Evolutionary conservation across 495 filamentous ascomycete genomes (phyloP).

Genomic region (Hypoxylon perforatum): DNA sequence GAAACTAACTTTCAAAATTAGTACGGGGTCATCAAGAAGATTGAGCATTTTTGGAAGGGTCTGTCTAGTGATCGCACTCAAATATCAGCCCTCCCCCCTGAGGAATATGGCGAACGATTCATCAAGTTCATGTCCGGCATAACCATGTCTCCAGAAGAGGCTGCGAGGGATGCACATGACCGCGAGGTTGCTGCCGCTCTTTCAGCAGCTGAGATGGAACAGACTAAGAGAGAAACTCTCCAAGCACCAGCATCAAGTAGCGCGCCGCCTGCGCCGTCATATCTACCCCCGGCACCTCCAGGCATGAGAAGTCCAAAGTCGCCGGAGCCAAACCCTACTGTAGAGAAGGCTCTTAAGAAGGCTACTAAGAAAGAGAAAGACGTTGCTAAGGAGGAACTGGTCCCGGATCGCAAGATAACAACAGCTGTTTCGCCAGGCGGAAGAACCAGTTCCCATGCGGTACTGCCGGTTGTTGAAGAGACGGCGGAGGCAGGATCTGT

Average conservation of each 20-base stretch:
- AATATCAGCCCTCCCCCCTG: conserved; percentile 93
- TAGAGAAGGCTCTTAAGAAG: conserved; percentile 50
- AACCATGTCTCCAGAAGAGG: conserved; percentile 89
- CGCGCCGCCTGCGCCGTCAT: conserved; percentile 55
- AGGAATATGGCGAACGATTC: conserved; percentile 93
- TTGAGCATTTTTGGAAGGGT: conserved; percentile 95
- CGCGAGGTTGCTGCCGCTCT: conserved; percentile 56
- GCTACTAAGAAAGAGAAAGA: conserved; percentile 47
- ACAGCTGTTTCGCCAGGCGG: conserved; percentile 58
- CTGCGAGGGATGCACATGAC: conserved; percentile 69
- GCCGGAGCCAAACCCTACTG: conserved; percentile 48
- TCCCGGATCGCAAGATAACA: conserved; percentile 59
- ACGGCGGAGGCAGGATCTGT: conserved; percentile 82
- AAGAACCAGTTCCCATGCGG: conserved; percentile 64
- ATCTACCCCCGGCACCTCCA: conserved; percentile 57
- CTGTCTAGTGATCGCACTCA: conserved; percentile 80
- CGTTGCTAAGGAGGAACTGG: conserved; percentile 61
- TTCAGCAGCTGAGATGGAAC: conserved; percentile 51
- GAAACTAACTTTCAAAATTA: conserved; percentile 55
- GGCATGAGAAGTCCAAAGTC: conserved; percentile 58
- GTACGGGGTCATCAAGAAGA: conserved; percentile 89
- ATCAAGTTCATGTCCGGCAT: conserved; percentile 90
- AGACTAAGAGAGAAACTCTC: conserved; percentile 24
- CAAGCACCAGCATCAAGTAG: conserved; percentile 17
- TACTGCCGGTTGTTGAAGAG: conserved; percentile 94